A percentile compares a stretch with the other conserved stretches of the same genome.
Conservation (phyloP, 805 yeast species). For the Starmerella asiatica region DNA sequence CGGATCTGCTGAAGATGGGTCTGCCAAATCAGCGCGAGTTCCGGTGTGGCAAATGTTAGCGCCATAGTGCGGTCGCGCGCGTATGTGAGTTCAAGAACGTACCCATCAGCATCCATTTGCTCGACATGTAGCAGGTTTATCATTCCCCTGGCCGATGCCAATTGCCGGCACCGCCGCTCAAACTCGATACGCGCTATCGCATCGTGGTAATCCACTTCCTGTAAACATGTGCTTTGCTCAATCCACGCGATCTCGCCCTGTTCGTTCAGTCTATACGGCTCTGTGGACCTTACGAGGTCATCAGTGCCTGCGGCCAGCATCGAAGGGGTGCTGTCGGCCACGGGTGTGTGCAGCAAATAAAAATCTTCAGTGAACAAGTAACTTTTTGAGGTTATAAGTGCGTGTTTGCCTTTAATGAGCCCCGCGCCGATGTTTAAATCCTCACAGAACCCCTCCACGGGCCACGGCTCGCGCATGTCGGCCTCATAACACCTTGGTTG, state of each 20-base stretch:
- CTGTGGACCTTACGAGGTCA: conserved; percentile 27
- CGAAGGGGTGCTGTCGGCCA: conserved; percentile 47
- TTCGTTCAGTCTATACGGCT: conserved; percentile 35
- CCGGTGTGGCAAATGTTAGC: conserved; percentile 4
- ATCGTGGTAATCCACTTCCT: conserved; percentile 40
- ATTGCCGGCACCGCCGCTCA: conserved; percentile 44
- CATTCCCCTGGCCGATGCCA: conserved; percentile 46
- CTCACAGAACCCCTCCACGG: conserved; percentile 71
- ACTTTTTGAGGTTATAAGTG: neutral
- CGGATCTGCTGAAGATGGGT: conserved; percentile 32
- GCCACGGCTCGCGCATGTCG: conserved; percentile 42
- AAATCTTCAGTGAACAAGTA: conserved; percentile 55
- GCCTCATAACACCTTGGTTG: conserved; percentile 11
- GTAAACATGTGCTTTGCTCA: conserved; percentile 23
- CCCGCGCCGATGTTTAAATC: conserved; percentile 32
- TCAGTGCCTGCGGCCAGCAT: conserved; percentile 23
- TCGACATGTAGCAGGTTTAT: conserved; percentile 44
- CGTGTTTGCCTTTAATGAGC: neutral
- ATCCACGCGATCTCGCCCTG: conserved; percentile 44
- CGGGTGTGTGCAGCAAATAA: conserved; percentile 44
- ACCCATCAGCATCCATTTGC: conserved; percentile 21
- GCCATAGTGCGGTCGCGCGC: conserved; percentile 6
- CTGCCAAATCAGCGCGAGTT: conserved; percentile 52
- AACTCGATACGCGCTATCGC: conserved; percentile 47
- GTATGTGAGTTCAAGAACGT: conserved; percentile 22